phyloP scores from a whole-genome alignment of 1,139 yeast species.

The Zygotorulaspora mrakii region DNA sequence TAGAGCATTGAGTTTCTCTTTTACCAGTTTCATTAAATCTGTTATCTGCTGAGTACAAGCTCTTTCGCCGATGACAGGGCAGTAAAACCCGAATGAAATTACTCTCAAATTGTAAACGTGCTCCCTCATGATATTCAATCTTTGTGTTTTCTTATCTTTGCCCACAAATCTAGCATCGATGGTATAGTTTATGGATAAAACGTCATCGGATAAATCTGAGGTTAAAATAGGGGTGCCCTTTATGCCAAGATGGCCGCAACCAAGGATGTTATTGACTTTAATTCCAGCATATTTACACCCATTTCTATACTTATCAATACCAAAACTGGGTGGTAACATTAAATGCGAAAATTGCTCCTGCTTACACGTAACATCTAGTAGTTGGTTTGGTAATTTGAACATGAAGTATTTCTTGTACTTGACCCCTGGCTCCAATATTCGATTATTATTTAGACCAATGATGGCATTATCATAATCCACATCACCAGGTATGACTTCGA shows the following conservation, averaged over 20 bases:
- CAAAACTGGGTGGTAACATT: slow-evolving; percentile 61
- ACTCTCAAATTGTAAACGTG: slow-evolving; percentile 36
- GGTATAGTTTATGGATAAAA: slow-evolving; percentile 33
- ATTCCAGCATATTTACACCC: slow-evolving; percentile 34
- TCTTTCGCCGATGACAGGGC: slow-evolving; percentile 24
- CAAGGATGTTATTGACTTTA: slow-evolving; percentile 34
- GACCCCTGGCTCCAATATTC: slow-evolving; percentile 48
- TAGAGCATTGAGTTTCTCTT: slow-evolving; percentile 24
- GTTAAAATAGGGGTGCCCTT: slow-evolving; percentile 40
- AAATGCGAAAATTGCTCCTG: slow-evolving; percentile 52
- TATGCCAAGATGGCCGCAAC: slow-evolving; percentile 41
- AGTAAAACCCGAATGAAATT: slow-evolving; percentile 38
- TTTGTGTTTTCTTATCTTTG: slow-evolving; percentile 22
- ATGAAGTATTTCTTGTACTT: slow-evolving; percentile 60
- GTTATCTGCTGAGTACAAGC: slow-evolving; percentile 20
- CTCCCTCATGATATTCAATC: slow-evolving; percentile 28
- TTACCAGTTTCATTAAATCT: slow-evolving; percentile 17
- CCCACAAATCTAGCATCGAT: slow-evolving; percentile 33
- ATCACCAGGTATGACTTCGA: slow-evolving; percentile 45
- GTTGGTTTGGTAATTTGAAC: slow-evolving; percentile 55
- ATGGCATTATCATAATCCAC: slow-evolving; percentile 48
- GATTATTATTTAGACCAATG: slow-evolving; percentile 50
- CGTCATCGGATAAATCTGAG: slow-evolving; percentile 35
- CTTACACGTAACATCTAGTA: slow-evolving; percentile 55
- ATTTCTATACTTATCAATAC: slow-evolving; percentile 46